A percentile compares a stretch with the other conserved stretches of the same genome.
Evolutionary conservation across 768 basidiomycete genomes (phyloP).

Genomic region (Lactifluus pinguis): DNA sequence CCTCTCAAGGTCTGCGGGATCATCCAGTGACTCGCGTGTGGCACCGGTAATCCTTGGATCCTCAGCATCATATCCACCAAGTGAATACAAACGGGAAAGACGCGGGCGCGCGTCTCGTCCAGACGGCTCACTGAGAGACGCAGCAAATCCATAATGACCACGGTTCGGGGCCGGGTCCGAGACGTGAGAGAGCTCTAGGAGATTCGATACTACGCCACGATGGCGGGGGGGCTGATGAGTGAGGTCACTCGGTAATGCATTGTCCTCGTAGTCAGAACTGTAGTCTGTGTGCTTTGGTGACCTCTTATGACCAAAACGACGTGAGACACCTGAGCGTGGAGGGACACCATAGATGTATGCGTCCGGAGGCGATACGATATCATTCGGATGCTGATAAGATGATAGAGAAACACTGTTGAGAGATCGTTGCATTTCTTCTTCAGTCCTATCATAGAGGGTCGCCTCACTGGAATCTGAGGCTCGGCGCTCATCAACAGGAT

Average conservation of each 20-base stretch:
- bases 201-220: slow-evolving; percentile 8
- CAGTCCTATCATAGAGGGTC: slow-evolving; percentile 6
- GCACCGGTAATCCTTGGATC: slow-evolving; percentile 59
- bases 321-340: neutral
- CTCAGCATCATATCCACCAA: slow-evolving; percentile 41
- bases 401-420: slow-evolving; percentile 9
- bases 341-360: neutral
- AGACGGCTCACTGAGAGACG: neutral
- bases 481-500: neutral
- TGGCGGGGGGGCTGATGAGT: neutral
- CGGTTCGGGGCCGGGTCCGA: neutral
- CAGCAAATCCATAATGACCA: neutral
- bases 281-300: neutral
- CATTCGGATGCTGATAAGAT: slow-evolving; percentile 13
- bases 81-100: slow-evolving; percentile 18
- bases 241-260: neutral
- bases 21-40: slow-evolving; percentile 39
- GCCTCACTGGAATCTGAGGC: slow-evolving; percentile 8
- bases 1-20: slow-evolving; percentile 48
- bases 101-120: slow-evolving; percentile 2
- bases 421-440: slow-evolving; percentile 7
- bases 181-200: slow-evolving; percentile 10
- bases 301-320: neutral
- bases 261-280: neutral
- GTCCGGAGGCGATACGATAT: neutral